Evolutionary conservation across 495 filamentous ascomycete species (phyloP).

Genomic region (Ramalina intermedia): DNA sequence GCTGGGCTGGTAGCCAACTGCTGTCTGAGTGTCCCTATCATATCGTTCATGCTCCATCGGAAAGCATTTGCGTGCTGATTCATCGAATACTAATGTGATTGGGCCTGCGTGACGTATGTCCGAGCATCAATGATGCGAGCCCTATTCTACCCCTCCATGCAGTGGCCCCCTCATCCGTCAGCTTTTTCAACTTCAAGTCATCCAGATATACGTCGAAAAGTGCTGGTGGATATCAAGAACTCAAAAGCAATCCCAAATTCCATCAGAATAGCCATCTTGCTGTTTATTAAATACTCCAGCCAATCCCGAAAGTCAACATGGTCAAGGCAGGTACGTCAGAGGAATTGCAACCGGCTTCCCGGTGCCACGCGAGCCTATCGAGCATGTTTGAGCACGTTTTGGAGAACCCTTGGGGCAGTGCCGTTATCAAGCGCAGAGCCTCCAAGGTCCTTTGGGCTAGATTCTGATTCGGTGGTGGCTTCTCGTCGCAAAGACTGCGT

Average conservation of each 20-base stretch:
- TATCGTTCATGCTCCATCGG: neutral
- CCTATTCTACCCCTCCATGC: no score
- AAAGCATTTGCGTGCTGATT: no score
- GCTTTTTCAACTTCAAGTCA: neutral
- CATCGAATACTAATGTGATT: no score
- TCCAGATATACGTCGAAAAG: neutral
- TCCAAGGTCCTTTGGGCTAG: neutral
- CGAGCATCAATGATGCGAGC: no score
- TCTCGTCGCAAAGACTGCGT: neutral
- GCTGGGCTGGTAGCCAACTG: no score
- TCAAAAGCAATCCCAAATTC: no score
- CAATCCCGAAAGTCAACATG: conserved; percentile 47
- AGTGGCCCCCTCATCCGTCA: no score
- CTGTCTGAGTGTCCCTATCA: no score
- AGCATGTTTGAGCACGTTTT: conserved; percentile 43
- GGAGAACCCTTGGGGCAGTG: conserved; percentile 4
- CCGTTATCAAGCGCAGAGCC: neutral
- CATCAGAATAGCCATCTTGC: no score
- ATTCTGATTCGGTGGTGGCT: neutral
- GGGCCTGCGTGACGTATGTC: no score
- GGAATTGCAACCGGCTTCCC: neutral
- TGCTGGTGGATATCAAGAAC: no score
- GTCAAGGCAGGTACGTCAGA: conserved; percentile 75
- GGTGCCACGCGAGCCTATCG: conserved; percentile 13
- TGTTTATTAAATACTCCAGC: neutral